These are phyloP conservation scores for Coriolopsis trogii DNA, from an alignment of 1,284 basidiomycete genomes.

Conservation along the genomic window DNA sequence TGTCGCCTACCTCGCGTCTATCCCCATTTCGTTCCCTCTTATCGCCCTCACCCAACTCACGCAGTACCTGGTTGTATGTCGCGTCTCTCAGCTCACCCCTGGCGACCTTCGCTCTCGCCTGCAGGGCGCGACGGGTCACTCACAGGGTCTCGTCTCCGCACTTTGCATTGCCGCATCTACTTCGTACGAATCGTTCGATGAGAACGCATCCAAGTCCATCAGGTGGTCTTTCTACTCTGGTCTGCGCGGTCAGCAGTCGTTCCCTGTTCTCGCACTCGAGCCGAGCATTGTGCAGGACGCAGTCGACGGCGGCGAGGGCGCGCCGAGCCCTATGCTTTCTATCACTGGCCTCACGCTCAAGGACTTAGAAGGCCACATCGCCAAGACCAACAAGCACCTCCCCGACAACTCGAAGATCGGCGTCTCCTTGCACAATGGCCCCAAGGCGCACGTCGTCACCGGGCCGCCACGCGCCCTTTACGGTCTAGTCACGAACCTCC, in stretches of 20 bases:
- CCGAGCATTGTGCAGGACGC: constrained; percentile 88
- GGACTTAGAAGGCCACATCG: constrained; percentile 82
- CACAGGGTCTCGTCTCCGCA: constrained; percentile 94
- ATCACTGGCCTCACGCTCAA: constrained; percentile 83
- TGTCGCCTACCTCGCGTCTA: constrained; percentile 87
- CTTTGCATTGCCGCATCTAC: constrained; percentile 84
- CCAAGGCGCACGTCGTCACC: constrained; percentile 91
- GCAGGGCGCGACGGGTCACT: constrained; percentile 92
- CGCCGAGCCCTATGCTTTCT: constrained; percentile 92
- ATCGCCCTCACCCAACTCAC: constrained; percentile 96
- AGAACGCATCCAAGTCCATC: constrained; percentile 83
- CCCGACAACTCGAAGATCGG: constrained; percentile 77
- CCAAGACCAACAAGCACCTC: constrained; percentile 88
- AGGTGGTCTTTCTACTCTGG: constrained; percentile 94
- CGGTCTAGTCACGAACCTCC: constrained; percentile 88
- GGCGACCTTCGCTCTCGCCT: constrained; percentile 80
- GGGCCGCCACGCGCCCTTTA: constrained; percentile 92
- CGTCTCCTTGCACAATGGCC: constrained; percentile 92
- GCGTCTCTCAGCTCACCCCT: constrained; percentile 75
- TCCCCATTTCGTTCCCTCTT: constrained; percentile 94
- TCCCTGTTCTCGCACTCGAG: constrained; percentile 92
- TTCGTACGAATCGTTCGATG: constrained; percentile 72
- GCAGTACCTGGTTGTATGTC: constrained; percentile 87
- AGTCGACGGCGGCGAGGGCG: constrained; percentile 91
- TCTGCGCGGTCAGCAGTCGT: constrained; percentile 90